phyloP scores from a whole-genome alignment of 1,139 yeast species.

The Candida sanyaensis region DNA sequence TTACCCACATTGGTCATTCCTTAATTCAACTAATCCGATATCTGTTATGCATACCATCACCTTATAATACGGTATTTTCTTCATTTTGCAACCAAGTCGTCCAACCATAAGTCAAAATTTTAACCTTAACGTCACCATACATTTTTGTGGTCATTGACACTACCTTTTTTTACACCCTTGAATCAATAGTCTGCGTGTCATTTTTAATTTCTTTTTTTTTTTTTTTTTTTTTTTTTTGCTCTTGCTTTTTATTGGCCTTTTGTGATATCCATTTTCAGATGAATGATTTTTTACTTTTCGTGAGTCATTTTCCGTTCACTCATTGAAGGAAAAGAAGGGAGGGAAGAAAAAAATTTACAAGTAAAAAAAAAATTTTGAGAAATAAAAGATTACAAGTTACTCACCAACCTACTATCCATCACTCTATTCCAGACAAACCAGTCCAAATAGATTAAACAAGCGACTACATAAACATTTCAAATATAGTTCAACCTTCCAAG shows the following conservation, averaged over 20 bases:
- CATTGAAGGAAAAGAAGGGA: background rate
- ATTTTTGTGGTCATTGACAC: too few relatives aligned
- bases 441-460: constrained; percentile 1
- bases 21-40: too few relatives aligned
- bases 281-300: background rate
- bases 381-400: too few relatives aligned
- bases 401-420: background rate
- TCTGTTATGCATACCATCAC: too few relatives aligned
- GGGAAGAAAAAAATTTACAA: background rate
- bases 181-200: too few relatives aligned
- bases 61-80: too few relatives aligned
- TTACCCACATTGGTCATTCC: too few relatives aligned
- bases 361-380: background rate
- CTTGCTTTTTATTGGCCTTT: background rate
- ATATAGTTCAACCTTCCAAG: background rate
- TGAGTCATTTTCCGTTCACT: background rate
- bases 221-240: background rate
- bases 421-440: constrained; percentile 2
- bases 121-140: too few relatives aligned
- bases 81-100: too few relatives aligned
- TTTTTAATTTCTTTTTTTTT: too few relatives aligned
- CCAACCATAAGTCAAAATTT: too few relatives aligned
- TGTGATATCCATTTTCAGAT: background rate
- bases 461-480: background rate
- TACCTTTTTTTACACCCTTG: too few relatives aligned